Percentiles rank a stretch among this genome's conserved stretches.
phyloP scores from a whole-genome alignment of 2,329 filamentous ascomycete species.

The Coleophoma eucalyptorum region DNA sequence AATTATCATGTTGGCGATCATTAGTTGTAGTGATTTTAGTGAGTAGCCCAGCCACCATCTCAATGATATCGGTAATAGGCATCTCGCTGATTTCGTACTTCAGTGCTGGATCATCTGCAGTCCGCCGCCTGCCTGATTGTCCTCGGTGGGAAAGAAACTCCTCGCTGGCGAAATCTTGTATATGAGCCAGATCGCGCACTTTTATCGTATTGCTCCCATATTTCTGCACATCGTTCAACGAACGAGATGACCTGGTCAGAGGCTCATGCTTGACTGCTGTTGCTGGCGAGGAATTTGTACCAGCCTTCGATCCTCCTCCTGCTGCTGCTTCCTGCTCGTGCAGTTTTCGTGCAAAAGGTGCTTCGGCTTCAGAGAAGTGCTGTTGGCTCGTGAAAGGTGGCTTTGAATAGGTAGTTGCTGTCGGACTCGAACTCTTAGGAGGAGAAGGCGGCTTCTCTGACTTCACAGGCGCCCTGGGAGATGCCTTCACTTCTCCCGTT shows the following conservation, averaged over 20 bases:
- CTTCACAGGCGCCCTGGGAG: slow-evolving; percentile 7
- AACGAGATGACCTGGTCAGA: slow-evolving; percentile 21
- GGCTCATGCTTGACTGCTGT: slow-evolving; percentile 3
- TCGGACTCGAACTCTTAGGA: slow-evolving; percentile 22
- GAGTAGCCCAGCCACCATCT: slow-evolving; percentile 95
- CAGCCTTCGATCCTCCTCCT: slow-evolving; percentile 1
- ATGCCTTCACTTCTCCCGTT: slow-evolving; percentile 5
- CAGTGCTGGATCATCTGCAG: slow-evolving; percentile 44
- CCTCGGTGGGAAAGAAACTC: slow-evolving; percentile 60
- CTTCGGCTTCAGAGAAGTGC: slow-evolving; percentile 13
- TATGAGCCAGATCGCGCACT: slow-evolving; percentile 85
- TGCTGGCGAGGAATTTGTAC: slow-evolving; percentile 7
- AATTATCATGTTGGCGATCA: slow-evolving; percentile 85
- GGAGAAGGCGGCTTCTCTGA: slow-evolving; percentile 19
- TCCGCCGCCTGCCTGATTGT: slow-evolving; percentile 44
- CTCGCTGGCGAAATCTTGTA: slow-evolving; percentile 81
- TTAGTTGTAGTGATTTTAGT: slow-evolving; percentile 98
- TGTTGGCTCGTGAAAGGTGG: slow-evolving; percentile 23
- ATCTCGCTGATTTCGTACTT: slow-evolving; percentile 95
- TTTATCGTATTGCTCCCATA: slow-evolving; percentile 54
- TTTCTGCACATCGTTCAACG: slow-evolving; percentile 32
- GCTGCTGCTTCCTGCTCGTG: slow-evolving; percentile 5
- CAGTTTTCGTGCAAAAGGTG: slow-evolving; percentile 8
- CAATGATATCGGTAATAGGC: slow-evolving; percentile 95
- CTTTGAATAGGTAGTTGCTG: slow-evolving; percentile 13